Conservation (phyloP, 2,329 filamentous ascomycete genomes). For the Fusarium sp. region DNA sequence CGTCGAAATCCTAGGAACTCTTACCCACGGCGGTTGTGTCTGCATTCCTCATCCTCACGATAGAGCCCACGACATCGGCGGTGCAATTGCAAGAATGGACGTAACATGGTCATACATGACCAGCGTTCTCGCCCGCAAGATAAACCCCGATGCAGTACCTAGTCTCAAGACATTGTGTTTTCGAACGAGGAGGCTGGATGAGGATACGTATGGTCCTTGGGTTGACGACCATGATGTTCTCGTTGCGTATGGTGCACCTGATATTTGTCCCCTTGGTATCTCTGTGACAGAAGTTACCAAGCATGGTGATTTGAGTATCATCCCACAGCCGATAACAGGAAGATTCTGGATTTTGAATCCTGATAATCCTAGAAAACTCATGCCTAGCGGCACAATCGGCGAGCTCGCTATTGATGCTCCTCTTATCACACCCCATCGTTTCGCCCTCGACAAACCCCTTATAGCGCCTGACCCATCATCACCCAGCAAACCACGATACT, state of each 20-base stretch:
- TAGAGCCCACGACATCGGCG: constrained; percentile 60
- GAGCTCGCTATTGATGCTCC: constrained; percentile 63
- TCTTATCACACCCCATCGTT: constrained; percentile 50
- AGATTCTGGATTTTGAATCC: constrained; percentile 65
- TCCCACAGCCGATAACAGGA: constrained; percentile 61
- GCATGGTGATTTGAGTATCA: constrained; percentile 53
- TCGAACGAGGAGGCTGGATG: constrained; percentile 61
- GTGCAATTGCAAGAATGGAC: constrained; percentile 61
- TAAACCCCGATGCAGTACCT: constrained; percentile 53
- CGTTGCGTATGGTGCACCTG: constrained; percentile 63
- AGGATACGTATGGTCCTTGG: constrained; percentile 61
- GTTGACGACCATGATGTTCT: constrained; percentile 58
- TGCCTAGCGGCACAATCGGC: constrained; percentile 38
- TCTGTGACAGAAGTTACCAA: constrained; percentile 58
- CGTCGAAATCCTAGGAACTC: constrained; percentile 62
- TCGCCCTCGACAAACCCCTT: constrained; percentile 47
- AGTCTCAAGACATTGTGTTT: constrained; percentile 57
- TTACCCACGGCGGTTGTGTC: constrained; percentile 68
- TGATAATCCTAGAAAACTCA: constrained; percentile 60
- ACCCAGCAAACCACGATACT: constrained; percentile 47
- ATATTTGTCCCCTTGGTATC: constrained; percentile 63
- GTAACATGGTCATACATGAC: constrained; percentile 68
- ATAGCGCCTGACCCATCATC: constrained; percentile 33
- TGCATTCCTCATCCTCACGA: constrained; percentile 66
- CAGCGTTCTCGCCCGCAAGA: constrained; percentile 64